These are phyloP conservation scores for Suhomyces pyralidae DNA, from an alignment of 805 yeast genomes.

Conservation along the genomic window DNA sequence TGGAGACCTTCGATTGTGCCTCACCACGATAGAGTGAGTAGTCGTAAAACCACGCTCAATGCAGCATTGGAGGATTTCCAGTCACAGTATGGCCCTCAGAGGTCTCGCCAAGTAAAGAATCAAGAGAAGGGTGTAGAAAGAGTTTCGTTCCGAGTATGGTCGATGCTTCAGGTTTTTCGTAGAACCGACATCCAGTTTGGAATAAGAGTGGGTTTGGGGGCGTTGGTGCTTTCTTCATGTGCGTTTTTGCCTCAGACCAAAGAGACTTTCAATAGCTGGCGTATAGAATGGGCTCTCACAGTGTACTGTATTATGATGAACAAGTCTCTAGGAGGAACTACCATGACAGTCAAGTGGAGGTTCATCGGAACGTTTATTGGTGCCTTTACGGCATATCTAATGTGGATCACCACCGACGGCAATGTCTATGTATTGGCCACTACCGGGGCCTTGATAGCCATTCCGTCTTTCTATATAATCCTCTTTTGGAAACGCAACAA, in stretches of 20 bases:
- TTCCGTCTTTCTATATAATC: constrained; percentile 56
- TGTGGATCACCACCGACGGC: constrained; percentile 60
- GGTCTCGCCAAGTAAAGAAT: neutral
- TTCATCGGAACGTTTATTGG: constrained; percentile 75
- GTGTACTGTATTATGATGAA: constrained; percentile 82
- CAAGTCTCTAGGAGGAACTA: constrained; percentile 80
- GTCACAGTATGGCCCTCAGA: constrained; percentile 18
- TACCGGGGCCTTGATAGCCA: constrained; percentile 45
- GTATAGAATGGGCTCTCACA: constrained; percentile 85
- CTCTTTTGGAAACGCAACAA: constrained; percentile 61
- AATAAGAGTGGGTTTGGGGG: constrained; percentile 74
- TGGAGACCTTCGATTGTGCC: constrained; percentile 1
- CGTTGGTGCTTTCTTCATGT: constrained; percentile 59
- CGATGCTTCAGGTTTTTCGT: constrained; percentile 47
- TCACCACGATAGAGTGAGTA: neutral
- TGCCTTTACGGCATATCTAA: constrained; percentile 54
- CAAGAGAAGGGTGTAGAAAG: neutral
- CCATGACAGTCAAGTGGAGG: constrained; percentile 72
- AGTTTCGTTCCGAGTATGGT: constrained; percentile 42
- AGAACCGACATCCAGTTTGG: constrained; percentile 76
- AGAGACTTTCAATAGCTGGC: constrained; percentile 56
- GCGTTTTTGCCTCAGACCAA: constrained; percentile 63
- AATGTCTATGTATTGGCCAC: constrained; percentile 50
- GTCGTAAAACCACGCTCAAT: constrained; percentile 22
- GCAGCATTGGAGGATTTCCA: constrained; percentile 33